A percentile compares a stretch with the other conserved stretches of the same genome.
Conservation (phyloP, 2,329 filamentous ascomycete genomes). For the Epichloe hybrida region DNA sequence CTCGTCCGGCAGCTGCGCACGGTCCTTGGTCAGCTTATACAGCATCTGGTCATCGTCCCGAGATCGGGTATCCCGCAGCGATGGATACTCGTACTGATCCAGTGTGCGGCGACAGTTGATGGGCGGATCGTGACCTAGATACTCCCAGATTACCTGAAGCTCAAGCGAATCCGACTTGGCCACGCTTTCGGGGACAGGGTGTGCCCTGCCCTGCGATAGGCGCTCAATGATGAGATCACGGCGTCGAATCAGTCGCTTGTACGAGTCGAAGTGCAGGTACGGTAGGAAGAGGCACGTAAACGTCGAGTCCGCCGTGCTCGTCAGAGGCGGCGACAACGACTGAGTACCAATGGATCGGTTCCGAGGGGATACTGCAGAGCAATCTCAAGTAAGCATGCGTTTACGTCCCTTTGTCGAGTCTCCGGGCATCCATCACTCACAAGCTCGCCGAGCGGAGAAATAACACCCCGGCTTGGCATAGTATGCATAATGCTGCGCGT, state of each 20-base stretch:
- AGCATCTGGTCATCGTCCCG: conserved; percentile 55
- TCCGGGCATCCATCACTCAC: conserved; percentile 11
- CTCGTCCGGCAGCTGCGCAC: conserved; percentile 12
- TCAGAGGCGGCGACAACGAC: conserved; percentile 15
- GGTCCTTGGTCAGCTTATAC: conserved; percentile 48
- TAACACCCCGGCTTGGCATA: conserved; percentile 35
- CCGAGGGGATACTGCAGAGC: conserved; percentile 22
- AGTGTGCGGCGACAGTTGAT: conserved; percentile 48
- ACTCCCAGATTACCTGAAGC: conserved; percentile 48
- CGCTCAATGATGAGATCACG: conserved; percentile 40
- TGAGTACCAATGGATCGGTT: conserved; percentile 15
- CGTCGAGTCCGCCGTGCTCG: conserved; percentile 12
- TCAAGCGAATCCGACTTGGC: conserved; percentile 42
- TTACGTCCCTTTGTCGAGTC: too few species aligned
- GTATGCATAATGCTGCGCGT: conserved; percentile 35
- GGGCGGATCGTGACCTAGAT: conserved; percentile 44
- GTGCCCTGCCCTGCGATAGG: conserved; percentile 37
- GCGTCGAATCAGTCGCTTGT: conserved; percentile 41
- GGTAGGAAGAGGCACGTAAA: conserved; percentile 41
- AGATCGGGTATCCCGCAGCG: conserved; percentile 43
- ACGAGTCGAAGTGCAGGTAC: conserved; percentile 53
- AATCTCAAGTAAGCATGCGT: too few species aligned
- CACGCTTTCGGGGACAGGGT: conserved; percentile 41
- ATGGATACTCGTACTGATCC: conserved; percentile 51
- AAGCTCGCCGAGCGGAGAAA: conserved; percentile 26